Percentiles rank a stretch among this genome's conserved stretches.
These are phyloP conservation scores for Ophiostoma sp. DNA, from an alignment of 2,329 filamentous ascomycete genomes.

Conservation along the genomic window DNA sequence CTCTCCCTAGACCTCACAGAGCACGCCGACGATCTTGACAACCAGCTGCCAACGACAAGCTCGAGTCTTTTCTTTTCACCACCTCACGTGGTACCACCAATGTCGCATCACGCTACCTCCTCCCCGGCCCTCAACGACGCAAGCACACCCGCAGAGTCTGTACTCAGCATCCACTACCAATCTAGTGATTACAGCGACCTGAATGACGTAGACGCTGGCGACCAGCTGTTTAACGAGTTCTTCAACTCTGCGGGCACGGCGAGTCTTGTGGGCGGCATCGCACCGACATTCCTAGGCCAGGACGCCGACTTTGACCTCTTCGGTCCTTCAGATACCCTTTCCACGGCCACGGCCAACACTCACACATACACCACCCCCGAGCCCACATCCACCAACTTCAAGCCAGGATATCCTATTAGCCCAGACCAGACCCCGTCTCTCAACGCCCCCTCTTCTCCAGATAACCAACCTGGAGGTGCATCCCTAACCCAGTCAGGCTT, in stretches of 20 bases:
- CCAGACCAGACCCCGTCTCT: constrained; percentile 48
- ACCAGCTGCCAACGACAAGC: constrained; percentile 25
- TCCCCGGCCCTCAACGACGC: constrained; percentile 38
- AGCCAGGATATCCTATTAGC: constrained; percentile 42
- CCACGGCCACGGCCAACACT: background rate
- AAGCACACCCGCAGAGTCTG: constrained; percentile 47
- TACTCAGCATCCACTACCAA: constrained; percentile 43
- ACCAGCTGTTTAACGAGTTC: constrained; percentile 33
- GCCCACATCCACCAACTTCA: constrained; percentile 22
- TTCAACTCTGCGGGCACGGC: constrained; percentile 34
- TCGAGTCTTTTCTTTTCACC: constrained; percentile 32
- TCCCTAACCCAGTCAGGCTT: background rate
- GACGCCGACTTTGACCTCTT: constrained; percentile 24
- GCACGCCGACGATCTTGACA: constrained; percentile 20
- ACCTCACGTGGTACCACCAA: constrained; percentile 41
- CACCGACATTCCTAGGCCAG: constrained; percentile 44
- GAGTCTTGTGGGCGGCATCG: constrained; percentile 46
- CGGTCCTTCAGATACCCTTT: constrained; percentile 17
- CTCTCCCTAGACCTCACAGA: constrained; percentile 30
- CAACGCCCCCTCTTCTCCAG: constrained; percentile 41
- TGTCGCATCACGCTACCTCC: constrained; percentile 38
- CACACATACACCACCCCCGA: constrained; percentile 24
- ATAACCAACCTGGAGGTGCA: constrained; percentile 28
- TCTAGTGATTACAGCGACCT: constrained; percentile 45
- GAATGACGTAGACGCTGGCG: constrained; percentile 34